Evolutionary conservation across 805 yeast genomes (phyloP).

Genomic region (Candida caryicola): DNA sequence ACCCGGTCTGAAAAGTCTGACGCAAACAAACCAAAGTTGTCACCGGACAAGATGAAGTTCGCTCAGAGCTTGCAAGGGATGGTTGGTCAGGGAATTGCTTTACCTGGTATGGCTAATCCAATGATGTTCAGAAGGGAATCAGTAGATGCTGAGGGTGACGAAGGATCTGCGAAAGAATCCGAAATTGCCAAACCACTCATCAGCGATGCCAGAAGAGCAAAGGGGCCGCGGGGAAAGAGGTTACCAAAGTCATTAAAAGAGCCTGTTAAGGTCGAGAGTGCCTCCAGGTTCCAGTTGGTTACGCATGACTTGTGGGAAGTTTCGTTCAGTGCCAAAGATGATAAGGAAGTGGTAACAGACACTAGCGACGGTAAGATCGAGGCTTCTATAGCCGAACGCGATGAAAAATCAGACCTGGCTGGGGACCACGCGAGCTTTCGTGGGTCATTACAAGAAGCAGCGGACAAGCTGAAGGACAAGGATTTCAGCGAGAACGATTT

Average conservation of each 20-base stretch:
- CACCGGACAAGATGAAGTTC: constrained; percentile 44
- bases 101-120: constrained; percentile 55
- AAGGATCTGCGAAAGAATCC: constrained; percentile 7
- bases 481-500: too few species aligned
- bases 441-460: too few species aligned
- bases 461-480: too few species aligned
- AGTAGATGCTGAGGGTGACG: constrained; percentile 6
- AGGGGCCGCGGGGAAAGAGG: constrained; percentile 73
- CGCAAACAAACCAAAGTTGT: constrained; percentile 17
- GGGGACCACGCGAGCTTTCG: too few species aligned
- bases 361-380: too few species aligned
- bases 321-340: constrained; percentile 5
- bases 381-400: too few species aligned
- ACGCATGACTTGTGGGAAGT: constrained; percentile 39
- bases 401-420: too few species aligned
- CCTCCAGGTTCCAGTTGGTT: constrained; percentile 31
- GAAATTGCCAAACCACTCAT: constrained; percentile 7
- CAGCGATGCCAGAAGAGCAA: constrained; percentile 50
- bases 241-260: constrained; percentile 57
- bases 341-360: constrained; percentile 2
- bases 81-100: constrained; percentile 48
- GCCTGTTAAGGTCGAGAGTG: constrained; percentile 33
- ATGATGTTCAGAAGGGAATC: constrained; percentile 14
- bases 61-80: constrained; percentile 60
- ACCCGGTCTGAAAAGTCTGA: not conserved